Base-by-base conservation (phyloP, 2,329 filamentous ascomycete genomes). In the Nemania sp. region DNA sequence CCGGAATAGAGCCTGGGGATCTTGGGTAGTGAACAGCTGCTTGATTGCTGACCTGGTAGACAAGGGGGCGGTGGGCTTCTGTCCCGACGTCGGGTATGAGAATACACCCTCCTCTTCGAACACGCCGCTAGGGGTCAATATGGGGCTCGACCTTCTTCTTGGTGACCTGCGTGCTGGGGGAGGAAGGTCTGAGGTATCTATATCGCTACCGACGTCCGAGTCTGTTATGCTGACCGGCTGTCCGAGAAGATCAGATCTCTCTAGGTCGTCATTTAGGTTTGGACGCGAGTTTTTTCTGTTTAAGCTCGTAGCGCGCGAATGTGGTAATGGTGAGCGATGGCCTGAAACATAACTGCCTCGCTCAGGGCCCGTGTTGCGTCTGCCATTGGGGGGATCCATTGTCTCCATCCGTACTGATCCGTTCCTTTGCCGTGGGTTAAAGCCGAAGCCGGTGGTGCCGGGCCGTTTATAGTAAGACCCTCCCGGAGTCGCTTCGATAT, bases 1-100 rank as follows among this genome's bases (percentile, higher is more conserved):
- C 67, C 88, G 88, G 76, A 99, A 96, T 78, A 96, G 86, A 47
- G 90, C 92, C 10, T 91, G 90, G 46, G 96, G 92, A 74, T 99
- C 95, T 52, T 96, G 92, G 0, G 90, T 85, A 15, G 90, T 90
- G 67, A 96, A 87, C 9, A 99, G 80, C 72, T 94, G 90, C 58
- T 88, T 87, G 60, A 97, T 87, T 0, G 92, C 90, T 32, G 87
- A 90, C 18, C 87, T 84, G 11, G 91, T 91, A 29, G 86, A 90
- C n/a, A 92, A 78, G 43, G 83, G 78, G 49, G 79, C 67, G 52
- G 74, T 25, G 15, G 72, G 67, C 46, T 67, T 65, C 25, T 73
- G 71, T 12, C 73, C 73, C 11, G 73, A 74, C 32, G 72, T 74
- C n/a, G 73, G 73, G 45, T 74, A 74, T 21, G 70, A 71, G 57